Evolutionary conservation across 225 moss, liverwort and hornwort species (phyloP), one percentile per base, ranked within the genome.

Genomic region (Ulota crispa): DNA sequence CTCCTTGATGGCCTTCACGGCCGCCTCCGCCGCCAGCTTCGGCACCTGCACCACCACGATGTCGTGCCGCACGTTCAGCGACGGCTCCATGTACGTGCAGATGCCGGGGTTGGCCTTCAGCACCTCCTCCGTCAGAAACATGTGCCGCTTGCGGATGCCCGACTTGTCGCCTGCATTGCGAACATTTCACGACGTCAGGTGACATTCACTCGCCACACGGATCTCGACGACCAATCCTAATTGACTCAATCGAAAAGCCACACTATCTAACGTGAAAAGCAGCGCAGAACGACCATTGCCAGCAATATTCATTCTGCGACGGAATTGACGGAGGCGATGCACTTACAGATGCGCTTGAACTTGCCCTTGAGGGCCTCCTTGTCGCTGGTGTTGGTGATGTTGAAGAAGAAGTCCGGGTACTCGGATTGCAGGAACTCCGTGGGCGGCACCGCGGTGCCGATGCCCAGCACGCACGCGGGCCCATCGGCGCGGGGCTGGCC

Each of bases 401-500:
- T 64, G 81, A 87, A 87, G 84, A 87, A 87, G 37, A 84, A 84
- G 0, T 87, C 87, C 0, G 87, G 87, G 36, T 87, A 87, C 20
- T 84, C 84, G 12, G 71, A 36, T 26, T 87, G 87, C n/a, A 87
- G 21, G 13, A 87, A 87, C 81, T 87, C 87, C 0, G 87, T 7
- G 0, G 88, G 88, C 2, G 89, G 89, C 15, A 89, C 87, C 0
- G 89, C 89, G 13, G 87, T 87, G 2, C 89, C 87, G 1, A 87
- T 68, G 0, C 89, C 89, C 45, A 89, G 6, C 6, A 89, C 89
- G 30, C 83, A 87, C 0, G 89, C 89, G 0, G 89, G 89, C 2
- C 89, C 89, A 7, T 89, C 89, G 9, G 89, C 78, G 3, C 89
- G 87, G 1, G 89, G 85, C 83, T 89, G 89, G 1, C 87, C 89